phyloP scores from a whole-genome alignment of 371 early-diverging fungal species.

The Choanephora cucurbitarum region DNA sequence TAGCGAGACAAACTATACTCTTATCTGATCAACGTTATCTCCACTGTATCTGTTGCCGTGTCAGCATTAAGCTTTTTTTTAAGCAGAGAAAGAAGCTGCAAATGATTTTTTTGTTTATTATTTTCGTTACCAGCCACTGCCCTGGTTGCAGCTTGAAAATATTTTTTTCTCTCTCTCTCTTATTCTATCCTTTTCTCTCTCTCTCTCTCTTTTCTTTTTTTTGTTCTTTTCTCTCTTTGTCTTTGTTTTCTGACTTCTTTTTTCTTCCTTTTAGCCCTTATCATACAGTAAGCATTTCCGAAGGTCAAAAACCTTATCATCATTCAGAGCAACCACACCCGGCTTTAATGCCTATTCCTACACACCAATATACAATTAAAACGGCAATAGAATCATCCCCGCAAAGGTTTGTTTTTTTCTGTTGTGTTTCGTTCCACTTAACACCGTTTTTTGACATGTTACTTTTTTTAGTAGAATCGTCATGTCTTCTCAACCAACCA shows the following conservation, averaged over 20 bases:
- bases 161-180: background rate
- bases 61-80: too few relatives aligned
- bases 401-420: conserved; percentile 17
- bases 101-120: background rate
- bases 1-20: too few relatives aligned
- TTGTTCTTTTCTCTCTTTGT: background rate
- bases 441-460: conserved; percentile 1
- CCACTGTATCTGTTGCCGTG: too few relatives aligned
- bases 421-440: conserved; percentile 14
- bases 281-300: background rate
- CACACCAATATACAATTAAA: background rate
- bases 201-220: background rate
- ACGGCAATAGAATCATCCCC: conserved; percentile 13
- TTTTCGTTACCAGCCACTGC: background rate
- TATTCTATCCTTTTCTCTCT: background rate
- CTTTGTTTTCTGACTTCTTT: background rate
- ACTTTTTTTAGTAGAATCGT: conserved; percentile 4
- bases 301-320: background rate
- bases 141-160: conserved; percentile 1
- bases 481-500: conserved; percentile 26
- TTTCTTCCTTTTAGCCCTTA: background rate
- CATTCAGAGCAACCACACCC: conserved; percentile 13
- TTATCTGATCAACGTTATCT: too few relatives aligned
- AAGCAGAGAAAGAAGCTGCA: background rate
- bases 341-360: conserved; percentile 9